Evolutionary conservation across 257 asterid species (phyloP).

Genomic region (Haberlea rhodopensis): DNA sequence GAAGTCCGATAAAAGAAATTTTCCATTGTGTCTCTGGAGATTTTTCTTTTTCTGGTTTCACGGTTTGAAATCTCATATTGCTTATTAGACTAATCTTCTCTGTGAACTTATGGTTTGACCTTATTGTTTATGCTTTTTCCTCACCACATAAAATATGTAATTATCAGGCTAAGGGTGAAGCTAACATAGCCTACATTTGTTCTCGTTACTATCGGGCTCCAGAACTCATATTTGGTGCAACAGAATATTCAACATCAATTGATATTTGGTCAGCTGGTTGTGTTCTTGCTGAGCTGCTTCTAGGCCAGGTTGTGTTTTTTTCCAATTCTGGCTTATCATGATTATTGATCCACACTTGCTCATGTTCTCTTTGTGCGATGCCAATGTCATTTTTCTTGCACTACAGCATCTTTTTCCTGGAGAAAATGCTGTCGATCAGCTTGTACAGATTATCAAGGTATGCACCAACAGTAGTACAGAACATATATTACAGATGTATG

Average conservation of each 20-base stretch:
- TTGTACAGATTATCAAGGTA: slow-evolving; percentile 92
- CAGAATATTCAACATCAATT: slow-evolving; percentile 71
- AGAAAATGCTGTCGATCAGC: slow-evolving; percentile 94
- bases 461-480: slow-evolving; percentile 16
- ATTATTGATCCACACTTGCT: slow-evolving; percentile 3
- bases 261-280: slow-evolving; percentile 97
- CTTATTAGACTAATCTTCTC: neutral
- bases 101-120: neutral
- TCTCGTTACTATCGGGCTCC: slow-evolving; percentile 95
- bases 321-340: slow-evolving; percentile 5
- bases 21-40: neutral
- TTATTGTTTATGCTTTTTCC: slow-evolving; percentile 7
- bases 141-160: slow-evolving; percentile 24
- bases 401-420: slow-evolving; percentile 90
- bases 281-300: slow-evolving; percentile 87
- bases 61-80: slow-evolving; percentile 4
- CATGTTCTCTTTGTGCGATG: slow-evolving; percentile 18
- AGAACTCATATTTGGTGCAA: slow-evolving; percentile 90
- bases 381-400: slow-evolving; percentile 17
- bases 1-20: too few relatives aligned
- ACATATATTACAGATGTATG: slow-evolving; percentile 1
- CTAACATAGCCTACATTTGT: slow-evolving; percentile 86
- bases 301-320: slow-evolving; percentile 73
- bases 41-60: neutral
- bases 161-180: slow-evolving; percentile 78